These are phyloP conservation scores for Globisporangium nodosum DNA, from an alignment of 352 stramenopile genomes.

Conservation along the genomic window DNA sequence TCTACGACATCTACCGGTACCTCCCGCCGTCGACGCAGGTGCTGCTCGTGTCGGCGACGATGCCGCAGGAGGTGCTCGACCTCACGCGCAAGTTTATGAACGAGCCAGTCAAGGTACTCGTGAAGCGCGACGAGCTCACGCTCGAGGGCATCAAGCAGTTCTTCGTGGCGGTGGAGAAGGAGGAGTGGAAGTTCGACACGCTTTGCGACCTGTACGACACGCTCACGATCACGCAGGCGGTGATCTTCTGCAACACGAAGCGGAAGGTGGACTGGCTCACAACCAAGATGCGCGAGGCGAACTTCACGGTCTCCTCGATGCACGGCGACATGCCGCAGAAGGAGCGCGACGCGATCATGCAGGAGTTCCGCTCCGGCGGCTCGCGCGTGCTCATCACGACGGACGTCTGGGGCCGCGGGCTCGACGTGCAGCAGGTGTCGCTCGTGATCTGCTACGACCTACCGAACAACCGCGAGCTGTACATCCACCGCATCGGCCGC, in stretches of 20 bases:
- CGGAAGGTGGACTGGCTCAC: slow-evolving; percentile 99
- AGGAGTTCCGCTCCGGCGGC: slow-evolving; percentile 98
- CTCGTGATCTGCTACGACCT: slow-evolving; percentile 99
- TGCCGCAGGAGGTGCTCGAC: slow-evolving; percentile 98
- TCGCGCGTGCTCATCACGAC: slow-evolving; percentile 99
- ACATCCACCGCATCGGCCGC: slow-evolving; percentile 99
- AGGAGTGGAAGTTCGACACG: slow-evolving; percentile 99
- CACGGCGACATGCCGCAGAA: slow-evolving; percentile 99
- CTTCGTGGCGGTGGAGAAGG: slow-evolving; percentile 97
- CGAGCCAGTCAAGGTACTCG: slow-evolving; percentile 97
- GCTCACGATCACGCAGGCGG: slow-evolving; percentile 99
- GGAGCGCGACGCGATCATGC: slow-evolving; percentile 99
- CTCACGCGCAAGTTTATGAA: slow-evolving; percentile 99
- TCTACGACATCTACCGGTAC: slow-evolving; percentile 99
- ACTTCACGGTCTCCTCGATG: slow-evolving; percentile 99
- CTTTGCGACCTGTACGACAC: slow-evolving; percentile 99
- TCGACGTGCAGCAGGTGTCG: slow-evolving; percentile 99
- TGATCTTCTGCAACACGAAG: slow-evolving; percentile 99
- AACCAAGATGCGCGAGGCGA: slow-evolving; percentile 98
- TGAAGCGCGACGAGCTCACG: slow-evolving; percentile 99
- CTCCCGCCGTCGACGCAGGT: slow-evolving; percentile 98
- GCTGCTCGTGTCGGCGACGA: slow-evolving; percentile 98
- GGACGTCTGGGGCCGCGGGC: slow-evolving; percentile 98
- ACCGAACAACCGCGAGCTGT: slow-evolving; percentile 99
- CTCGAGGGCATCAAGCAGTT: slow-evolving; percentile 99